Conservation (phyloP, 495 filamentous ascomycete genomes). For the Penicillium steckii region DNA sequence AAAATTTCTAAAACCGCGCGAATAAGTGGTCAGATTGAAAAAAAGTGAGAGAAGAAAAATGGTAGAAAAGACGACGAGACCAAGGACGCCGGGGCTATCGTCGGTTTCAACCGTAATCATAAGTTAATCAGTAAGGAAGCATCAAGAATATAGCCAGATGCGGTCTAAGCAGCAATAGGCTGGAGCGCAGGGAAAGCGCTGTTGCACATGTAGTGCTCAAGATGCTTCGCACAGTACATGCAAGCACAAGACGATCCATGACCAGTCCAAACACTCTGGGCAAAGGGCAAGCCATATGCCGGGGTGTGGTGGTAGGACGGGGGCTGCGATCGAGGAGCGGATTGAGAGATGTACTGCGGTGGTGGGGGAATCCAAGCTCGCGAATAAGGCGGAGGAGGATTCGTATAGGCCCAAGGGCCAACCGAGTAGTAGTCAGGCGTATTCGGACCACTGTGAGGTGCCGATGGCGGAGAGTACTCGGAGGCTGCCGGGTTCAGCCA, state of each 20-base stretch:
- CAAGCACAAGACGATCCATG: constrained; percentile 68
- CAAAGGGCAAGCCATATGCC: constrained; percentile 53
- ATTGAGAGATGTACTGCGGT: constrained; percentile 48
- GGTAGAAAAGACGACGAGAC: constrained; percentile 16
- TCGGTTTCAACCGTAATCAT: constrained; percentile 18
- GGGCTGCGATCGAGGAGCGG: constrained; percentile 43
- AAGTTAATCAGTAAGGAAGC: constrained; percentile 12
- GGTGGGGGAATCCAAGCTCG: constrained; percentile 42
- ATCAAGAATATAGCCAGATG: background rate
- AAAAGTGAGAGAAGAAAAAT: background rate
- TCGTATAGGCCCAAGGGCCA: constrained; percentile 57
- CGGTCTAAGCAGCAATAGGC: constrained; percentile 43
- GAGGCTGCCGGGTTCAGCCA: constrained; percentile 50
- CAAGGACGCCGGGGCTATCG: constrained; percentile 6
- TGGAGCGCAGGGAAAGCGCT: constrained; percentile 59
- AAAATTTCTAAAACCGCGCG: constrained; percentile 28
- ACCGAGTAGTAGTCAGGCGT: constrained; percentile 58
- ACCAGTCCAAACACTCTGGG: constrained; percentile 58
- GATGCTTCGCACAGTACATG: constrained; percentile 60
- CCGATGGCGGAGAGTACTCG: constrained; percentile 67
- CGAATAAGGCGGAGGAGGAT: constrained; percentile 47
- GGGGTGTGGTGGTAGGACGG: constrained; percentile 53
- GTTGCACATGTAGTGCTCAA: constrained; percentile 63
- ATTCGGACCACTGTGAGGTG: constrained; percentile 64
- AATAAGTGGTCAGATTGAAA: constrained; percentile 5